Base-by-base conservation (phyloP, 2,329 filamentous ascomycete species). In the Neophaeococcomyces mojaviensis region DNA sequence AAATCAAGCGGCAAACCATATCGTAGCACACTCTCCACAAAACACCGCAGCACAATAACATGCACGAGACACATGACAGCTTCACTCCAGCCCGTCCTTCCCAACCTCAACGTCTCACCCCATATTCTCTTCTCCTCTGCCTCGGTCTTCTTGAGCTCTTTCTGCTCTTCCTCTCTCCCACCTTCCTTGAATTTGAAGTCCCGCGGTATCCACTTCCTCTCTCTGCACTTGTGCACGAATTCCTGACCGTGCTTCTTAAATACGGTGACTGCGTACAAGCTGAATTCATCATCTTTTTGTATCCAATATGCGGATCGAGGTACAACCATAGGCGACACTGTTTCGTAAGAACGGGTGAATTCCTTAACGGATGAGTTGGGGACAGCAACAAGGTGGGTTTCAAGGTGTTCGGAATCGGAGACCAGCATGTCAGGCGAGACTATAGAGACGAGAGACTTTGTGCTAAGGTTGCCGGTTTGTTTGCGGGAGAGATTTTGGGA, bases 1-100 rank as follows among this genome's bases (percentile, higher is more conserved):
- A 90, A 98, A 57, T 94, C 86, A 53, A 96, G 69, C 39, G 92
- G 92, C 58, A 98, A 67, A 22, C 92, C 92, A 61, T 98, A 98
- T 55, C 92, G 81, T 61, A 98, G 72, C n/a, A 98, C 92, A 4
- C 89, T 95, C 74, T 98, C 92, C 16, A 98, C 92, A 66, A 97
- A 98, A 16, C 97, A 89, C 44, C 92, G 76, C 59, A 98, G 69
- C 5, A 89, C 86, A 60, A 97, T 73, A 22, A 95, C 85, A 62
- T 98, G 92, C 40, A 94, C 78, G 88, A 89, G 95, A 44, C 90
- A 84, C 87, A 95, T 95, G 55, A 95, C 88, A 52, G 84, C 84
- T 69, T 98, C 92, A 61, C 88, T 90, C 80, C 92, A 98, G 13
- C 88, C 88, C n/a, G 88, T 94, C 52, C 89, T 76, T 12, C 84